These are phyloP conservation scores for Populus simonii DNA, from an alignment of 345 rosid species.

Conservation along the genomic window DNA sequence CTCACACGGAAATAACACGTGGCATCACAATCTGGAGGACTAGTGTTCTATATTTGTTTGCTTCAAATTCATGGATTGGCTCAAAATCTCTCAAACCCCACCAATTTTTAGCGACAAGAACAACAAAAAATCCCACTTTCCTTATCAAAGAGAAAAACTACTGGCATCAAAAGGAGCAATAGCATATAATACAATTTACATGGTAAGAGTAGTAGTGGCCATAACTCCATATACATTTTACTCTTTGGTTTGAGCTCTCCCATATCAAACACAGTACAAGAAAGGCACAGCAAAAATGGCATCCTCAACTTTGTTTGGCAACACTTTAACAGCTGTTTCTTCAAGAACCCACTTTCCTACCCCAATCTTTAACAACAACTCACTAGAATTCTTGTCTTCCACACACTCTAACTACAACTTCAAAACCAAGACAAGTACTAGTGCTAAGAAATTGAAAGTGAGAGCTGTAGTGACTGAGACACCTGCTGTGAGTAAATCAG, in stretches of 20 bases:
- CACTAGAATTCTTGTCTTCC: constrained; percentile 41
- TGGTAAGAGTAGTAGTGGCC: neutral
- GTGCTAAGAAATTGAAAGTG: constrained; percentile 25
- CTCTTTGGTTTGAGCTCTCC: neutral
- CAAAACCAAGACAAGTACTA: constrained; percentile 23
- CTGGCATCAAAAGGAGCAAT: neutral
- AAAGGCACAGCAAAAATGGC: constrained; percentile 37
- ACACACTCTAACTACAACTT: constrained; percentile 22
- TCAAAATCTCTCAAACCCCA: constrained; percentile 6
- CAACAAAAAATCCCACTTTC: neutral
- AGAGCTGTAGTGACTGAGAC: constrained; percentile 44
- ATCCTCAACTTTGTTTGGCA: constrained; percentile 51
- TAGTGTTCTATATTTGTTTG: constrained; percentile 14
- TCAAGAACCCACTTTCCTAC: constrained; percentile 46
- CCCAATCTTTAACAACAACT: constrained; percentile 30
- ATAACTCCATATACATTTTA: neutral
- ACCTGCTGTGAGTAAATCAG: constrained; percentile 3
- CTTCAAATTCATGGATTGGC: constrained; percentile 20
- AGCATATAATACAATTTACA: neutral
- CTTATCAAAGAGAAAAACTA: neutral
- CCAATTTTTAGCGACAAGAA: neutral
- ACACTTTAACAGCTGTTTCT: constrained; percentile 46
- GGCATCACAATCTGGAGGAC: constrained; percentile 28
- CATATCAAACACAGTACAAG: neutral
- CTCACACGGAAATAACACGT: constrained; percentile 32